Base-by-base conservation (phyloP, 441 rosid genomes). In the Populus trichocarpa region DNA sequence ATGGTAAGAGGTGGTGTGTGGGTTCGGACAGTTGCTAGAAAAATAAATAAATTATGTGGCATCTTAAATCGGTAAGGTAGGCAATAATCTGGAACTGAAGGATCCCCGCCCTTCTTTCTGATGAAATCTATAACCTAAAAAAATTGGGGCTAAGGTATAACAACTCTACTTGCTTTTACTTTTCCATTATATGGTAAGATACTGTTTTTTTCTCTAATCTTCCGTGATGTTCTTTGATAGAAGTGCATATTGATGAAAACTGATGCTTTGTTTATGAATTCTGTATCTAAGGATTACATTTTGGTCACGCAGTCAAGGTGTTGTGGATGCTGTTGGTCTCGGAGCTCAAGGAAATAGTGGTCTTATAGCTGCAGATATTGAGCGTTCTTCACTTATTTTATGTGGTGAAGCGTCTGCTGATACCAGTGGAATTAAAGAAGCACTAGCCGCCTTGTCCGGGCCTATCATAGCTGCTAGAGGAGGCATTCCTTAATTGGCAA, bases 401-500 rank as follows among this genome's bases (percentile, higher is more conserved):
- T 81, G 78, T 70, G 86, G 82, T 22, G 75, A 86, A 53, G 86
- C 86, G 53, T 86, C 83, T 72, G 63, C 79, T 46, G 86, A 86
- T 78, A 50, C 57, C 75, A 81, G 70, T 79, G 89, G 86, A 68
- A 68, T 71, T 67, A 83, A 83, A 79, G 71, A 81, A 69, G 85
- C 83, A 53, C 77, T 83, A 77, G 64, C 76, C 67, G 72, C 78
- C 70, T 75, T 82, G 80, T 79, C 83, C 50, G 87, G 68, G 74
- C 86, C 89, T 71, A 74, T 84, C 69, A 77, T 86, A 75, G 75
- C 67, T 78, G 76, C 89, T 72, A 77, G 86, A 8, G 86, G 89
- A 35, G 89, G 86, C 46, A 77, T 86, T 75, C 86, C 80, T 70
- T 75, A 84, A 42, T 72, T 77, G 67, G 82, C 84, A 67, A 81